Base-by-base conservation (phyloP, 768 basidiomycete genomes). In the Lactarius trivialis region DNA sequence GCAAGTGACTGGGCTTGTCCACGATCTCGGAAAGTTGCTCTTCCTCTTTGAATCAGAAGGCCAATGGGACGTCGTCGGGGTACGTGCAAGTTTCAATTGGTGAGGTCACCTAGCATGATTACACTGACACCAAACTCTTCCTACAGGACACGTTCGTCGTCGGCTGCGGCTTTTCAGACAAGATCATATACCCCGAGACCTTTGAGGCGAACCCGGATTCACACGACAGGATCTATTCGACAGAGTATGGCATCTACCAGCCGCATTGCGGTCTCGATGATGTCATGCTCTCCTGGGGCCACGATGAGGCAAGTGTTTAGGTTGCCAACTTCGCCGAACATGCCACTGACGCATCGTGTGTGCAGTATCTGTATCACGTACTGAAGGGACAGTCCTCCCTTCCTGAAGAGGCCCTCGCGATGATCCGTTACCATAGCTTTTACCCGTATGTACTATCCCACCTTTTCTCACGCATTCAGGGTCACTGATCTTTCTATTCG, bases 361-460 rank as follows among this genome's bases (percentile, higher is more conserved):
- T 60, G 39, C 67, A 91, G 89, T 94, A 93, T 71, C 78, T 93
- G 6, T 93, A 92, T 73, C 76, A 89, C 65, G 85, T 95, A 65
- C 76, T 91, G 64, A 92, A 91, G 73, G 85, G 86, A 66, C 93
- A 95, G 71, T 85, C 85, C 65, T 81, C 80, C 4, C 84, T 95
- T 0, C 93, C 93, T 4, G 80, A 81, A 41, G 93, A 91, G 68
- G 93, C 81, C 0, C 78, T 96, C 32, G 86, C 88, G 7, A 96
- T 96, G 93, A 92, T 96, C 70, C 85, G 93, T 34, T 96, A 91
- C 72, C 93, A 95, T 76, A 91, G 88, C 69, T 96, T 95, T 80
- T 96, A 95, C 76, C 93, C 93, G 74, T 84, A 68, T 53, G 82
- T 72, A 11, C 41, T 72, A 8, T 39, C 21, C 55, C 39, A 12